Evolutionary conservation across 306 rosid species (phyloP), one percentile per base, ranked within the genome.

Genomic region (Prunus davidiana): DNA sequence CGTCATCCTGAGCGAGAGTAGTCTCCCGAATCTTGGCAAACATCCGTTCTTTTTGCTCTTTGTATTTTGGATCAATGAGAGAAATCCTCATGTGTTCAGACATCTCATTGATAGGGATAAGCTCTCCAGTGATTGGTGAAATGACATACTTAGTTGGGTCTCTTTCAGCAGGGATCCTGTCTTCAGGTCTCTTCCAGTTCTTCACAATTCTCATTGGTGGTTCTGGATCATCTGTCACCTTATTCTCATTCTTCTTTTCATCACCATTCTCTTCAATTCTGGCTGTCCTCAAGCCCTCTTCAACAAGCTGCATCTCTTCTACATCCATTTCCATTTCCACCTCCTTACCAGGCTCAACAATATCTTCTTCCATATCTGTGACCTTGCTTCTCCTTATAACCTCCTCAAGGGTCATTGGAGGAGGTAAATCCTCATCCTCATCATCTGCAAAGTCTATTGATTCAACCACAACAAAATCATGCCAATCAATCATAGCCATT

Each of bases 401-500:
- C 83, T 92, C 97, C 82, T 95, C 98, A 82, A 89, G 85, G 67
- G 96, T 92, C 97, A 95, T 92, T 34, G 96, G 98, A 76, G 87
- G 96, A 70, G 98, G 97, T 60, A 95, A 85, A 57, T 89, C 98
- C 79, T 92, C 95, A 79, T 92, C 98, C 93, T 95, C 97, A 30
- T 95, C 98, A 51, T 95, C 97, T 61, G 81, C 97, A 88, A 95
- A 95, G 76, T 95, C 98, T 73, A 95, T 92, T 3, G 92, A 65
- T 79, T 95, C 97, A 76, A 95, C 97, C 86, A 92, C 97, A 54
- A 90, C 97, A 95, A 95, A 92, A 84, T 95, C 98, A 88, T 95
- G 97, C 97, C 98, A 95, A 84, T 95, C 98, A 79, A 95, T 95
- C 98, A 95, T 95, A 34, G 96, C 97, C 98, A 95, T 95, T 43